Evolutionary conservation across 441 rosid genomes (phyloP), one percentile per base, ranked within the genome.

Genomic region (Euphorbia schlechtendalii): DNA sequence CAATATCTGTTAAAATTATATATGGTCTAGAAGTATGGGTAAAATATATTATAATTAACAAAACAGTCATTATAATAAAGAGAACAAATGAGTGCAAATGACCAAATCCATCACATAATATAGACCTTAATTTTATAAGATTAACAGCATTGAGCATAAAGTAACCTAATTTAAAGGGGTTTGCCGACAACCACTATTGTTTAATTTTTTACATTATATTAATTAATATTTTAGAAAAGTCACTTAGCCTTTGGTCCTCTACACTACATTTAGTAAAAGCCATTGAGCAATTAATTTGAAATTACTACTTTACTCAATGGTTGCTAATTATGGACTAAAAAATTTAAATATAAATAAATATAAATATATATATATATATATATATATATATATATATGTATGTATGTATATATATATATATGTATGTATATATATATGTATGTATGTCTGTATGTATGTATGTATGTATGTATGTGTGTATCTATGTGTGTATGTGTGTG

Each of bases 111-210:
- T 62, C 65, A 43, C 41, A 38, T 2, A 2, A 32, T 32, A 65
- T 25, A 12, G 57, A 36, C 58, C 46, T 43, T 59, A 46, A 28
- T 22, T 21, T 34, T 18, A 1, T 64, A 40, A 51, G 58, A 68
- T 43, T 52, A 59, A 55, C 58, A 64, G 25, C 32, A 38, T 8
- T 40, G 20, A 68, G 32, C 75, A 27, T 8, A 8, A 38, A 38
- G 41, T 17, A 20, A 20, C 30, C 4, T 2, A 21, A 59, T 68
- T 55, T 59, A 68, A 57, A 63, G 4, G 87, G 87, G 77, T 69
- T 67, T 81, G 88, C 85, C 88, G 85, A 83, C 88, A 77, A 69
- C 71, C 62, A 75, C 78, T 79, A 73, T 79, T 69, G 5, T 12
- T 59, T 63, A 30, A 40, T 21, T 45, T 40, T 17, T 27, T 10